Evolutionary conservation across 2,329 filamentous ascomycete species (phyloP).

Genomic region (Microcera coccophila): DNA sequence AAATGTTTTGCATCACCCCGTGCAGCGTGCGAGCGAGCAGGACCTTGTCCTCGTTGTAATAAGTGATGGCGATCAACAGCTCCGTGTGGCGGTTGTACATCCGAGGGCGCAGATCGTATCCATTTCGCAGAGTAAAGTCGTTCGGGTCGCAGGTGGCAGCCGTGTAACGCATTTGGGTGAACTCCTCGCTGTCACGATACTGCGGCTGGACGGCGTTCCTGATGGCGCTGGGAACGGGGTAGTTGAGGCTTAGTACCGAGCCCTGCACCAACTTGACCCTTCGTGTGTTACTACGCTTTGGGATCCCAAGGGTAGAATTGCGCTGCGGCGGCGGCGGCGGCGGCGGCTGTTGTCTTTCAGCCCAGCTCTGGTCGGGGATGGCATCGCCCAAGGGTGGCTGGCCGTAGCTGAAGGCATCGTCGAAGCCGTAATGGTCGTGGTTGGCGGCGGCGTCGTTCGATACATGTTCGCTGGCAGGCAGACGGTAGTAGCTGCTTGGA

Average conservation of each 20-base stretch:
- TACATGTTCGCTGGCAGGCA: constrained; percentile 55
- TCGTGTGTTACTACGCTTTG: constrained; percentile 90
- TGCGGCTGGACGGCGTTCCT: constrained; percentile 93
- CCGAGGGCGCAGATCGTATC: constrained; percentile 92
- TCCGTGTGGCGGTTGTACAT: constrained; percentile 99
- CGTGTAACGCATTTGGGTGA: constrained; percentile 97
- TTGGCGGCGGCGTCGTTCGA: constrained; percentile 42
- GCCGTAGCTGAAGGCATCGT: constrained; percentile 37
- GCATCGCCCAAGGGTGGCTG: constrained; percentile 52
- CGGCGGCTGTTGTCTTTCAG: constrained; percentile 76
- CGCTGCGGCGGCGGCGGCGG: constrained; percentile 38
- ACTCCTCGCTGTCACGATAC: constrained; percentile 93
- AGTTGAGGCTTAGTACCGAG: constrained; percentile 93
- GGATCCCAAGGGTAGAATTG: constrained; percentile 57
- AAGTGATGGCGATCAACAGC: constrained; percentile 93
- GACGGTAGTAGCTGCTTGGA: too few species aligned
- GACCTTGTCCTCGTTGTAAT: constrained; percentile 99
- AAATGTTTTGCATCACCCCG: constrained; percentile 98
- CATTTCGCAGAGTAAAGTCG: constrained; percentile 97
- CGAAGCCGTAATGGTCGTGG: constrained; percentile 57
- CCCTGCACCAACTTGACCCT: constrained; percentile 98
- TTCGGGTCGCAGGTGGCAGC: constrained; percentile 97
- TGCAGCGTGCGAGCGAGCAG: constrained; percentile 88
- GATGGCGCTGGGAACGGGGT: constrained; percentile 94
- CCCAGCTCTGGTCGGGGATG: constrained; percentile 61